phyloP scores from a whole-genome alignment of 768 basidiomycete genomes.

The Boletus sp. region DNA sequence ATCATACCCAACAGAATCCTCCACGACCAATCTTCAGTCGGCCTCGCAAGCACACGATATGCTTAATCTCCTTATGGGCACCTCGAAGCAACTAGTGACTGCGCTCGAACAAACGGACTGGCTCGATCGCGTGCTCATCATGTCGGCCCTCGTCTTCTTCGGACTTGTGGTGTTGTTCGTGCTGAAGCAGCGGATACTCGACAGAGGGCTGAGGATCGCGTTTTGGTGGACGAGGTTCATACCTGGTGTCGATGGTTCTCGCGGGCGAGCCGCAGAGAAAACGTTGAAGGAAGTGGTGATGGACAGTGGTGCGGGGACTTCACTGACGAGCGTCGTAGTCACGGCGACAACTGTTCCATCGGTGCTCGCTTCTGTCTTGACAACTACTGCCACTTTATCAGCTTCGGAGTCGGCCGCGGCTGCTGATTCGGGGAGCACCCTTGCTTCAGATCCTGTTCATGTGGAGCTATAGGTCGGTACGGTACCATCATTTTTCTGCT shows the following conservation, averaged over 20 bases:
- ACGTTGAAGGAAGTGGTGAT: slow-evolving; percentile 5
- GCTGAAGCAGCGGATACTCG: slow-evolving; percentile 81
- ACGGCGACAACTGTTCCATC: slow-evolving; percentile 2
- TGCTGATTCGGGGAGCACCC: neutral
- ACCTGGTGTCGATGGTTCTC: slow-evolving; percentile 33
- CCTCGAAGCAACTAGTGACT: slow-evolving; percentile 82
- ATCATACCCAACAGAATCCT: slow-evolving; percentile 51
- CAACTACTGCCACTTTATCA: neutral
- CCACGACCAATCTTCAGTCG: slow-evolving; percentile 70
- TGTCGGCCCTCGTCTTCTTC: slow-evolving; percentile 80
- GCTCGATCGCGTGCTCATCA: slow-evolving; percentile 85
- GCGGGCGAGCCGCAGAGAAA: neutral
- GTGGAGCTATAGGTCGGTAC: slow-evolving; percentile 17
- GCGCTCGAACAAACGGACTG: slow-evolving; percentile 88
- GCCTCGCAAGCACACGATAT: slow-evolving; percentile 76
- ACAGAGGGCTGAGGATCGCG: slow-evolving; percentile 71
- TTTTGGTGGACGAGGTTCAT: slow-evolving; percentile 87
- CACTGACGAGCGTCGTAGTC: slow-evolving; percentile 7
- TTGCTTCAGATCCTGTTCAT: slow-evolving; percentile 2
- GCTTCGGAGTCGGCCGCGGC: neutral
- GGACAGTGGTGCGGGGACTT: neutral
- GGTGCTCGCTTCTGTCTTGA: slow-evolving; percentile 12
- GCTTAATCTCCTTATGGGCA: slow-evolving; percentile 64
- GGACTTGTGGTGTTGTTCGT: slow-evolving; percentile 80
- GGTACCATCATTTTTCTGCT: neutral